Conservation (phyloP, 2,329 filamentous ascomycete genomes). For the Claviceps pazoutovae region DNA sequence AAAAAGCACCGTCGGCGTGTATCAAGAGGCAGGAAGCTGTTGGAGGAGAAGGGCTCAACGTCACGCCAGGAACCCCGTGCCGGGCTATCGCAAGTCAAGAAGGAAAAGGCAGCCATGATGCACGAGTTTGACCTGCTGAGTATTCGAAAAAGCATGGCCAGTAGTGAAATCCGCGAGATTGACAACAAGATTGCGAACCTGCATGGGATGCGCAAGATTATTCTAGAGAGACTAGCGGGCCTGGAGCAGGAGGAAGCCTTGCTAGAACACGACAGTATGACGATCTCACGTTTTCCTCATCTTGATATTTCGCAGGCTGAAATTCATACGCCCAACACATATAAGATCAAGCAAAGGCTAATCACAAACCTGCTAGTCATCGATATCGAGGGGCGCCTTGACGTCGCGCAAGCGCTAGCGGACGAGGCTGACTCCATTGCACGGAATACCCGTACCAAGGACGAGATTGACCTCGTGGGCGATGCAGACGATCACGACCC, state of each 20-base stretch:
- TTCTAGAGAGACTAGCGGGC: conserved; percentile 71
- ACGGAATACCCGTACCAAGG: conserved; percentile 34
- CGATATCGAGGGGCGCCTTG: conserved; percentile 47
- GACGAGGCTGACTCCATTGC: conserved; percentile 45
- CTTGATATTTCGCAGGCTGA: background rate
- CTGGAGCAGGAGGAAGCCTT: conserved; percentile 84
- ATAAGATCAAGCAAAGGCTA: background rate
- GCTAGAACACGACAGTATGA: conserved; percentile 74
- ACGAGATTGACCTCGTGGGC: conserved; percentile 38
- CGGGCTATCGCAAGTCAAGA: conserved; percentile 59
- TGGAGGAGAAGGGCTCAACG: conserved; percentile 43
- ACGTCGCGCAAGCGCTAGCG: conserved; percentile 44
- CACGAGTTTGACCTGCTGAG: conserved; percentile 83
- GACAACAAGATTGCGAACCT: conserved; percentile 94
- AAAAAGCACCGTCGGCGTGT: conserved; percentile 57
- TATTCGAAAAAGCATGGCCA: conserved; percentile 94
- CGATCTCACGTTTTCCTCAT: background rate
- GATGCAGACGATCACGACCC: conserved; percentile 33
- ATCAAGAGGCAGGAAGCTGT: conserved; percentile 62
- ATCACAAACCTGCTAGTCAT: conserved; percentile 30
- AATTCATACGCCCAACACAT: too few relatives aligned
- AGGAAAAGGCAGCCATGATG: conserved; percentile 65
- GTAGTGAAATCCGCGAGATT: conserved; percentile 88
- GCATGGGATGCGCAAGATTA: conserved; percentile 81
- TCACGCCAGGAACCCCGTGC: conserved; percentile 42